These are phyloP conservation scores for Chalciporus sphaerocephalus DNA, from an alignment of 768 basidiomycete species.

Conservation along the genomic window DNA sequence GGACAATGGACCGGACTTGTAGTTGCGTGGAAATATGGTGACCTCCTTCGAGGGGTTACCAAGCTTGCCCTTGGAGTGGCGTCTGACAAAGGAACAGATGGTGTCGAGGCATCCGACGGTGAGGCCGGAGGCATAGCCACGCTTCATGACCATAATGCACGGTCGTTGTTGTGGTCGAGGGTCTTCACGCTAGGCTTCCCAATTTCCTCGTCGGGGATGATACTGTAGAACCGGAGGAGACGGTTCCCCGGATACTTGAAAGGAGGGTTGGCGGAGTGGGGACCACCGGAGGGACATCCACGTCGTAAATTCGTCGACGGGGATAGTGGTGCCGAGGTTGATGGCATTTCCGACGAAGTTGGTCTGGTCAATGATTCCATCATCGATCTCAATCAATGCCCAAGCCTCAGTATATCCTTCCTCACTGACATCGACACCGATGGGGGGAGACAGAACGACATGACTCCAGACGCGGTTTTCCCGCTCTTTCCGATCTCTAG, in stretches of 20 bases:
- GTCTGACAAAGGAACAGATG: slow-evolving; percentile 24
- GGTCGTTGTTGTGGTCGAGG: slow-evolving; percentile 24
- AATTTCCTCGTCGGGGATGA: slow-evolving; percentile 30
- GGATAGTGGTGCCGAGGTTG: not conserved
- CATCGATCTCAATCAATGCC: slow-evolving; percentile 30
- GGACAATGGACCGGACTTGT: slow-evolving; percentile 30
- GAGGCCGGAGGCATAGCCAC: slow-evolving; percentile 26
- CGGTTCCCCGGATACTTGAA: slow-evolving; percentile 31
- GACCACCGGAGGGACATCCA: too few relatives aligned
- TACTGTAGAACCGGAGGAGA: slow-evolving; percentile 25
- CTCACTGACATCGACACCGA: slow-evolving; percentile 19
- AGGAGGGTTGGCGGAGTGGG: slow-evolving; percentile 11
- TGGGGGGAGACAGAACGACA: slow-evolving; percentile 37
- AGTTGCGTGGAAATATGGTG: slow-evolving; percentile 26
- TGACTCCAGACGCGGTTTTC: slow-evolving; percentile 36
- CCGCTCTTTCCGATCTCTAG: slow-evolving; percentile 31
- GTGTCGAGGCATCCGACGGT: slow-evolving; percentile 31
- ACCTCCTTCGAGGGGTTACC: slow-evolving; percentile 27
- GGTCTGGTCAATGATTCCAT: slow-evolving; percentile 20
- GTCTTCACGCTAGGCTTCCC: too few relatives aligned
- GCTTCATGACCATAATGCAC: slow-evolving; percentile 35
- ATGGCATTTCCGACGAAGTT: not conserved
- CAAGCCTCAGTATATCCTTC: slow-evolving; percentile 27
- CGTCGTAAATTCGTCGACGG: not conserved
- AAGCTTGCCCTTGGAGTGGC: slow-evolving; percentile 13